phyloP scores from a whole-genome alignment of 2,329 filamentous ascomycete species.

The Aspergillus novoparasiticus region DNA sequence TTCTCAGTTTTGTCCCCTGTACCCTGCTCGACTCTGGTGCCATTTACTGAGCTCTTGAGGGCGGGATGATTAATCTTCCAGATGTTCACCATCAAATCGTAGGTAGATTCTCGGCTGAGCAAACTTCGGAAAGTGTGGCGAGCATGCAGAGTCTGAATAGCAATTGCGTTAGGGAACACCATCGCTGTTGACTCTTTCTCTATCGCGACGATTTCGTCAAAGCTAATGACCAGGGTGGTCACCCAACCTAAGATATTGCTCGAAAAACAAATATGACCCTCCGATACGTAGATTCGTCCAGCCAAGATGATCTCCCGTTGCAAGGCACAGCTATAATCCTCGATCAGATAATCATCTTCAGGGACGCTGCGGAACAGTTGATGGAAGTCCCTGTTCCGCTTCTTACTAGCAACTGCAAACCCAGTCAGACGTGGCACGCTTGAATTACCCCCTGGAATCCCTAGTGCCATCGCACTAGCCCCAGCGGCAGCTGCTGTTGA shows the following conservation, averaged over 20 bases:
- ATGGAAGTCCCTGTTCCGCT: conserved; percentile 94
- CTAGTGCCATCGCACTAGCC: conserved; percentile 70
- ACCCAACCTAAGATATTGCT: conserved; percentile 99
- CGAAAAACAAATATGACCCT: conserved; percentile 96
- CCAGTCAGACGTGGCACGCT: conserved; percentile 80
- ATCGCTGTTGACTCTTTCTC: conserved; percentile 96
- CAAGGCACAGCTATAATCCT: conserved; percentile 95
- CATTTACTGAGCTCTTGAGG: conserved; percentile 86
- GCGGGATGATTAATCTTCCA: conserved; percentile 97
- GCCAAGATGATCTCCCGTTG: conserved; percentile 95
- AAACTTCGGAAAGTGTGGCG: conserved; percentile 96
- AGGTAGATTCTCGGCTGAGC: conserved; percentile 90
- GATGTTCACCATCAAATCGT: conserved; percentile 95
- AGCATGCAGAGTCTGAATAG: conserved; percentile 93
- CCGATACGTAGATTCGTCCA: conserved; percentile 91
- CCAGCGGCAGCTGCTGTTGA: conserved; percentile 72
- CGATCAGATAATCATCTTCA: conserved; percentile 96
- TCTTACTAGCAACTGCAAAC: conserved; percentile 94
- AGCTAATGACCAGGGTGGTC: conserved; percentile 95
- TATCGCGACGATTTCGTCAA: conserved; percentile 94
- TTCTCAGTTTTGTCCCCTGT: conserved; percentile 91
- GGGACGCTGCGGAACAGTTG: conserved; percentile 92
- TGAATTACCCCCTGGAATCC: conserved; percentile 60
- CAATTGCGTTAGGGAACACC: conserved; percentile 94
- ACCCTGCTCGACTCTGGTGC: conserved; percentile 77